phyloP scores from a whole-genome alignment of 495 filamentous ascomycete species.

The Bacidia gigantensis region DNA sequence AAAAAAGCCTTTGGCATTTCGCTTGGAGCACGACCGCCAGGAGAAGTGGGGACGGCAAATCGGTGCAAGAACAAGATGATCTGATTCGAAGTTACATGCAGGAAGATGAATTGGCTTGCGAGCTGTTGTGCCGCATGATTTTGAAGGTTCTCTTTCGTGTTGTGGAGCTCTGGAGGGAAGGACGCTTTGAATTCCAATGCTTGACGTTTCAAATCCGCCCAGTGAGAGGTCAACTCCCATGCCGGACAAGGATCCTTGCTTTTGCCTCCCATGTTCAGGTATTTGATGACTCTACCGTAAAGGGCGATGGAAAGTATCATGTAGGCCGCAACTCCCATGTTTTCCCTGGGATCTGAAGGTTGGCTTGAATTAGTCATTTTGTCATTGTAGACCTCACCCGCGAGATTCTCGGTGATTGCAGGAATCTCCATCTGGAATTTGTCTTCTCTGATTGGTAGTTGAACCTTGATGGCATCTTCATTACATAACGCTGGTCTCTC shows the following conservation, averaged over 20 bases:
- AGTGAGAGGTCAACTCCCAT: slow-evolving; percentile 72
- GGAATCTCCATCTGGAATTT: slow-evolving; percentile 86
- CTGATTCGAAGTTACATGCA: slow-evolving; percentile 83
- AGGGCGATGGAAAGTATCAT: slow-evolving; percentile 75
- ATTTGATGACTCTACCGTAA: slow-evolving; percentile 83
- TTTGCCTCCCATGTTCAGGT: slow-evolving; percentile 82
- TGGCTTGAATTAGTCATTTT: slow-evolving; percentile 47
- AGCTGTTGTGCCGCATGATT: slow-evolving; percentile 70
- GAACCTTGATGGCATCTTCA: slow-evolving; percentile 77
- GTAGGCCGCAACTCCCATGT: slow-evolving; percentile 91
- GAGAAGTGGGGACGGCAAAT: slow-evolving; percentile 64
- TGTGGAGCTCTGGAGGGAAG: slow-evolving; percentile 56
- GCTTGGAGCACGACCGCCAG: slow-evolving; percentile 49
- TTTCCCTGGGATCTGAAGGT: slow-evolving; percentile 55
- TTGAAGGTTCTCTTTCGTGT: slow-evolving; percentile 71
- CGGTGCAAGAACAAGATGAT: slow-evolving; percentile 81
- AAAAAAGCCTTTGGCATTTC: slow-evolving; percentile 74
- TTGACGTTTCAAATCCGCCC: slow-evolving; percentile 53
- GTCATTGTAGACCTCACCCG: slow-evolving; percentile 57
- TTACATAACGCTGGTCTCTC: slow-evolving; percentile 85
- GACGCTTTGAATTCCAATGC: slow-evolving; percentile 53
- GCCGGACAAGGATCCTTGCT: slow-evolving; percentile 61
- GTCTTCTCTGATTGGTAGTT: slow-evolving; percentile 79
- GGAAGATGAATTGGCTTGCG: slow-evolving; percentile 85
- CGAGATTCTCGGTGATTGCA: slow-evolving; percentile 72